Evolutionary conservation across 768 basidiomycete species (phyloP).

Genomic region (Tricholoma hemisulphureum): DNA sequence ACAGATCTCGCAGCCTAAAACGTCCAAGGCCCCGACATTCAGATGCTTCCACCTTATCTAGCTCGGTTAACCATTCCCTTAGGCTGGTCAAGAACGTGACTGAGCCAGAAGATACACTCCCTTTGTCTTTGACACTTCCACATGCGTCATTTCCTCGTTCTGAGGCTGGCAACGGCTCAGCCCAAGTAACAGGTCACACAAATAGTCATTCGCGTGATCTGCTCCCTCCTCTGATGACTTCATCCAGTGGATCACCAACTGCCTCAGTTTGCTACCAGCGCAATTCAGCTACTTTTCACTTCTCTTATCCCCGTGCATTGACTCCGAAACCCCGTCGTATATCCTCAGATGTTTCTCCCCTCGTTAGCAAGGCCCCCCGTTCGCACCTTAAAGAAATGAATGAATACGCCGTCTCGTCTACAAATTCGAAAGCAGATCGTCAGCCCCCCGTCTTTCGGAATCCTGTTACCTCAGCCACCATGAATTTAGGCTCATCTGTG

Average conservation of each 20-base stretch:
- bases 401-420: neutral
- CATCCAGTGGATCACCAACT: neutral
- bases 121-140: constrained; percentile 14
- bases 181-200: constrained; percentile 6
- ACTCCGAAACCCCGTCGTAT: constrained; percentile 5
- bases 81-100: constrained; percentile 20
- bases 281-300: constrained; percentile 8
- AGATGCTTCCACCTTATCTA: constrained; percentile 9
- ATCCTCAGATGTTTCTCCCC: neutral
- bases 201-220: neutral
- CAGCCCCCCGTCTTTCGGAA: neutral
- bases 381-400: constrained; percentile 4
- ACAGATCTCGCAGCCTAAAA: constrained; percentile 26
- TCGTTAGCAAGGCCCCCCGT: neutral
- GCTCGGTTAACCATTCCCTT: constrained; percentile 19
- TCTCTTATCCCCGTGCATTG: constrained; percentile 32
- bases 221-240: neutral
- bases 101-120: constrained; percentile 15
- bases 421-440: constrained; percentile 1
- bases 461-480: constrained; percentile 8
- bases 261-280: neutral
- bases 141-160: neutral
- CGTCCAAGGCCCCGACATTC: constrained; percentile 19
- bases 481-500: neutral
- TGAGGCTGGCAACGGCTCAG: neutral